A percentile compares a stretch with the other conserved stretches of the same genome.
These are phyloP conservation scores for Xylogone sp. DNA, from an alignment of 2,329 filamentous ascomycete genomes.

Conservation along the genomic window DNA sequence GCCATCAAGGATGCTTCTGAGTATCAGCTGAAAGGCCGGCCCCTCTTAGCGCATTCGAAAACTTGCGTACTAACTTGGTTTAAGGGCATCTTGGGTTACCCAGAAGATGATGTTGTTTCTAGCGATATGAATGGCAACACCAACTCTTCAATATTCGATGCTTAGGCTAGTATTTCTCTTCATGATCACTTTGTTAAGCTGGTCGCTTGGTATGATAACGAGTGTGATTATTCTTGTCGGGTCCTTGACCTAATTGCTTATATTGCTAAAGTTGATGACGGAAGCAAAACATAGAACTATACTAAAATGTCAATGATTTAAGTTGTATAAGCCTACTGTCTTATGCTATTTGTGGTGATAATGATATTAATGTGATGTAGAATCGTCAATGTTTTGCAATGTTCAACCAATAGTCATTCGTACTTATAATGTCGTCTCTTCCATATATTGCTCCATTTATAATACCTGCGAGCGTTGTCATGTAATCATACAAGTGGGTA, in stretches of 20 bases:
- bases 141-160: constrained; percentile 94
- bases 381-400: too few relatives aligned
- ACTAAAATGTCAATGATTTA: too few relatives aligned
- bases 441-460: too few relatives aligned
- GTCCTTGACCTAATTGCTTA: constrained; percentile 74
- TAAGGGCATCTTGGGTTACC: constrained; percentile 80
- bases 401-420: too few relatives aligned
- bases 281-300: too few relatives aligned
- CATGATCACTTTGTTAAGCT: constrained; percentile 99
- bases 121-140: constrained; percentile 85
- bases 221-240: constrained; percentile 98
- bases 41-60: not conserved
- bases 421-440: too few relatives aligned
- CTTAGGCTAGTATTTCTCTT: constrained; percentile 94
- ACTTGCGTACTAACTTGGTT: too few relatives aligned
- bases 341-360: too few relatives aligned
- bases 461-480: too few relatives aligned
- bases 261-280: constrained; percentile 42
- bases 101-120: constrained; percentile 92
- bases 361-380: too few relatives aligned
- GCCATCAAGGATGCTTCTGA: constrained; percentile 10
- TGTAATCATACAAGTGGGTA: too few relatives aligned
- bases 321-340: too few relatives aligned
- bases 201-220: constrained; percentile 96
- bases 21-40: not conserved